Base-by-base conservation (phyloP, 345 rosid species). In the Aquilaria sinensis region DNA sequence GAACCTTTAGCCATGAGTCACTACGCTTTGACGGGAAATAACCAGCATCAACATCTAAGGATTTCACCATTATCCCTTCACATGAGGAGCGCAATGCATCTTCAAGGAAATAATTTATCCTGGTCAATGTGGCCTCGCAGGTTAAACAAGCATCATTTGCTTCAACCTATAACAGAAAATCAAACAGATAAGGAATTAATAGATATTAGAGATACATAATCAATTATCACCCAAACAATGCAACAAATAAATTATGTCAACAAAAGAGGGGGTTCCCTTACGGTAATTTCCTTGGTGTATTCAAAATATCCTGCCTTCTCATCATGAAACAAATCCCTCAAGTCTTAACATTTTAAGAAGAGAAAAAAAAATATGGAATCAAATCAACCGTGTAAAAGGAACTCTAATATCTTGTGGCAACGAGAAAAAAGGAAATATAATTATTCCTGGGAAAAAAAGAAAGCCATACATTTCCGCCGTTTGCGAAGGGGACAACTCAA, bases 1-100 rank as follows among this genome's bases (percentile, higher is more conserved):
- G 60, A 70, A 89, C 98, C 96, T 92, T 92, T 57, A 92, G 82
- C 98, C 98, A 89, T 58, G 92, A 51, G 67, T 92, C 95, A 56
- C 84, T 61, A 57, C 95, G 92, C 79, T 87, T 92, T 61, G 95
- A 87, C 53, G 95, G 95, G 71, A 57, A 81, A 73, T 89, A 92
- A 68, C 84, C 86, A 31, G 92, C 86, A 75, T 87, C 79, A 12
- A 60, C 69, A 69, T 92, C 90, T 63, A 92, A 62, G 32, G 85
- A 75, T 72, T 92, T 92, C 58, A 87, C 81, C 89, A 92, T 89
- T 61, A 92, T 75, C 73, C 96, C 92, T 78, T 92, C 98, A 69
- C 89, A 92, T 4, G 90, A 89, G 49, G 81, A 85, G 60, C 51
- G 71, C 56, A 85, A 74, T 71, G 98, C 86, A 57, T 82, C 85